phyloP scores from a whole-genome alignment of 2,329 filamentous ascomycete genomes.

The Paracorniculantispora psalliotae region DNA sequence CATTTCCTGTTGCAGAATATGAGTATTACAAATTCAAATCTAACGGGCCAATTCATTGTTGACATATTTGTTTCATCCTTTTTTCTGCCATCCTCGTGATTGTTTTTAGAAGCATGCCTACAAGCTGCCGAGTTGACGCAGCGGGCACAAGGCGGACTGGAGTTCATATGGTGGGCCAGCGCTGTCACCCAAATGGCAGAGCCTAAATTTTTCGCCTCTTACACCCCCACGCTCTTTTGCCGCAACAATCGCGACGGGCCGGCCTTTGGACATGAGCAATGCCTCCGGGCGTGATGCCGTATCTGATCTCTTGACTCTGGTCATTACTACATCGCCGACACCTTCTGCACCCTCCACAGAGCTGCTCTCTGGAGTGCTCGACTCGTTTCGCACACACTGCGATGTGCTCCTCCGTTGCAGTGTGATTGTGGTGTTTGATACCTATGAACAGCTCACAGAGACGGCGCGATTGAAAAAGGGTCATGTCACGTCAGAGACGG shows the following conservation, averaged over 20 bases:
- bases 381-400: constrained; percentile 42
- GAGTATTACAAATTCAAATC: no score
- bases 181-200: neutral
- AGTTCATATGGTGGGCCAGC: no score
- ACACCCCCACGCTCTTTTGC: neutral
- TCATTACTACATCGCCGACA: constrained; percentile 52
- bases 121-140: no score
- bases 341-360: constrained; percentile 50
- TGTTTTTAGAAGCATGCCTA: no score
- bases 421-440: constrained; percentile 48
- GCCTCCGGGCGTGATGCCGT: neutral
- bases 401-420: constrained; percentile 34
- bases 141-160: no score
- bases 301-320: constrained; percentile 23
- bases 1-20: neutral
- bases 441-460: constrained; percentile 42
- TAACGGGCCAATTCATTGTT: no score
- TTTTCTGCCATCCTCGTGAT: no score
- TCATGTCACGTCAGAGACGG: constrained; percentile 43
- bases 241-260: neutral
- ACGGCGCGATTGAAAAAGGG: constrained; percentile 48
- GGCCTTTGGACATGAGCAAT: constrained; percentile 6
- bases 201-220: neutral
- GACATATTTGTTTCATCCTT: no score
- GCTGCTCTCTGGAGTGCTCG: constrained; percentile 41